phyloP scores from a whole-genome alignment of 805 yeast species.

The Saturnispora sanitii region DNA sequence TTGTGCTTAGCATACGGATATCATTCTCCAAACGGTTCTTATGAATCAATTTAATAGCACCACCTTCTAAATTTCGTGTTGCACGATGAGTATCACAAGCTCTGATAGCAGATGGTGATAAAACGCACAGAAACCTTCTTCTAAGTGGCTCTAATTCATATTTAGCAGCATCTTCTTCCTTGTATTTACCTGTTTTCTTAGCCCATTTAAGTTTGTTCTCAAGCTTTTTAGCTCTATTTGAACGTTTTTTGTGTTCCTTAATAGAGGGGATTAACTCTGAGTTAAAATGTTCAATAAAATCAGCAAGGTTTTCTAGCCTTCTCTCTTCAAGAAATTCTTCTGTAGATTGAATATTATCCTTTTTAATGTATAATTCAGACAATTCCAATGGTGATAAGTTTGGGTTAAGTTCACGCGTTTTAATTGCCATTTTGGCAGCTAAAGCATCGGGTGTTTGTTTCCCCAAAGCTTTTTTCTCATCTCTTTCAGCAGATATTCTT shows the following conservation, averaged over 20 bases:
- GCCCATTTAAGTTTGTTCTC: constrained; percentile 21
- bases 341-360: constrained; percentile 50
- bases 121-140: constrained; percentile 39
- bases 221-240: constrained; percentile 22
- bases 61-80: constrained; percentile 32
- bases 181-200: constrained; percentile 18
- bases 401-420: constrained; percentile 49
- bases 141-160: constrained; percentile 18
- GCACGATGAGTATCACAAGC: constrained; percentile 80
- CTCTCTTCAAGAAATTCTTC: constrained; percentile 46
- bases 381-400: constrained; percentile 71
- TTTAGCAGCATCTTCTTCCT: constrained; percentile 9
- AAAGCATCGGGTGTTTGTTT: constrained; percentile 47
- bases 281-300: constrained; percentile 45
- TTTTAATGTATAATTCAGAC: constrained; percentile 48
- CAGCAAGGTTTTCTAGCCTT: constrained; percentile 42
- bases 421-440: constrained; percentile 55
- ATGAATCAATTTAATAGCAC: constrained; percentile 60
- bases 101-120: constrained; percentile 72
- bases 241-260: constrained; percentile 20
- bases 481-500: constrained; percentile 56
- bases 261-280: constrained; percentile 33
- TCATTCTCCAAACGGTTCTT: constrained; percentile 68
- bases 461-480: constrained; percentile 48
- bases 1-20: constrained; percentile 32